These are phyloP conservation scores for Mucor irregularis DNA, from an alignment of 371 early-diverging fungal genomes.

Conservation along the genomic window DNA sequence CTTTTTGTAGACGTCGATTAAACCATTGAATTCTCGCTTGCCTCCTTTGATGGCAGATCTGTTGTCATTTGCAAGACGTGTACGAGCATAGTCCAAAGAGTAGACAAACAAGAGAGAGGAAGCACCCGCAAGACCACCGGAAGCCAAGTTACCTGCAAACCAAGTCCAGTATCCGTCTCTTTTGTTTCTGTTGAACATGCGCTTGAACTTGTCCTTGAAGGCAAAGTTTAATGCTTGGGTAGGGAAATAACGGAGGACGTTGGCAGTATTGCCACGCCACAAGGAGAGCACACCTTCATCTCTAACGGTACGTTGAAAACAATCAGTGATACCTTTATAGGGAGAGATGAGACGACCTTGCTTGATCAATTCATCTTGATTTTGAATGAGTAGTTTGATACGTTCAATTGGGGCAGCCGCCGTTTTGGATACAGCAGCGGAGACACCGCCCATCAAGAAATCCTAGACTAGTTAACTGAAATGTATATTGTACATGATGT, in stretches of 20 bases:
- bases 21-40: conserved; percentile 74
- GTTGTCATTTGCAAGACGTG: conserved; percentile 79
- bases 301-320: conserved; percentile 69
- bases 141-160: conserved; percentile 75
- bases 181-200: conserved; percentile 70
- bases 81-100: conserved; percentile 83
- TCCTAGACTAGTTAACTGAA: conserved; percentile 27
- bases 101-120: conserved; percentile 65
- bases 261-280: conserved; percentile 82
- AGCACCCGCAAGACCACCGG: conserved; percentile 81
- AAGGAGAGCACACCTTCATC: conserved; percentile 72
- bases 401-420: conserved; percentile 87
- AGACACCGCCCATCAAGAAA: conserved; percentile 75
- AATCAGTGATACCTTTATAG: conserved; percentile 78
- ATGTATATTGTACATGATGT: neutral
- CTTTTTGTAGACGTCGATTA: conserved; percentile 72
- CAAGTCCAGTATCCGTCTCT: conserved; percentile 67
- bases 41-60: conserved; percentile 68
- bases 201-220: conserved; percentile 80
- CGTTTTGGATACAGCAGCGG: conserved; percentile 91
- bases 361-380: conserved; percentile 78
- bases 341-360: conserved; percentile 66
- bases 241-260: conserved; percentile 85
- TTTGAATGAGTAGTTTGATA: conserved; percentile 81
- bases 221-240: conserved; percentile 85